These are phyloP conservation scores for Fusarium tjaetaba DNA, from an alignment of 2,329 filamentous ascomycete genomes.

Conservation along the genomic window DNA sequence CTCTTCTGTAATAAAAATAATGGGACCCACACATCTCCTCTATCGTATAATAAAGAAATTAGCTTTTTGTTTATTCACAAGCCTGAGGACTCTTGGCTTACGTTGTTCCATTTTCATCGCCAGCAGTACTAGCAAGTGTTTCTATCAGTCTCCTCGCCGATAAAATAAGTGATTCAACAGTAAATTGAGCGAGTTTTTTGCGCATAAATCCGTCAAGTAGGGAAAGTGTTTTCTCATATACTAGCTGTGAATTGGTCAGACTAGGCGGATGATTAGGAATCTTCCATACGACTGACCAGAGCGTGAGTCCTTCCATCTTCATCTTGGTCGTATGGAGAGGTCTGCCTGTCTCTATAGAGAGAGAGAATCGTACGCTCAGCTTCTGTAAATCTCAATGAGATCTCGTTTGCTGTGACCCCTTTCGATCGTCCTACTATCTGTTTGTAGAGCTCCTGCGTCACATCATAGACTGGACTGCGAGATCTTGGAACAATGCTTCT, in stretches of 20 bases:
- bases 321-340: background rate
- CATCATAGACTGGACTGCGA: background rate
- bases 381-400: accelerated
- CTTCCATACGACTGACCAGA: background rate
- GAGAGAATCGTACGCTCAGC: background rate
- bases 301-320: accelerated
- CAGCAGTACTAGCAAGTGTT: background rate
- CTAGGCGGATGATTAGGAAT: accelerated
- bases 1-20: no score
- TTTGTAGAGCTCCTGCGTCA: accelerated
- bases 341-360: background rate
- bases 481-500: accelerated
- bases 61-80: accelerated
- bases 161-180: accelerated
- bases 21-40: no score
- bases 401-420: accelerated
- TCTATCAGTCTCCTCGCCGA: accelerated
- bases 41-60: accelerated
- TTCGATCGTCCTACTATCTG: accelerated
- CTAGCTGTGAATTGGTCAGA: background rate
- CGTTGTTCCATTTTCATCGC: background rate
- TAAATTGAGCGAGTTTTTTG: background rate
- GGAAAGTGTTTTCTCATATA: accelerated
- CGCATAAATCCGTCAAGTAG: no score
- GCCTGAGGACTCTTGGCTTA: background rate